These are phyloP conservation scores for Pseudocercospora vitis DNA, from an alignment of 2,329 filamentous ascomycete genomes.

Conservation along the genomic window DNA sequence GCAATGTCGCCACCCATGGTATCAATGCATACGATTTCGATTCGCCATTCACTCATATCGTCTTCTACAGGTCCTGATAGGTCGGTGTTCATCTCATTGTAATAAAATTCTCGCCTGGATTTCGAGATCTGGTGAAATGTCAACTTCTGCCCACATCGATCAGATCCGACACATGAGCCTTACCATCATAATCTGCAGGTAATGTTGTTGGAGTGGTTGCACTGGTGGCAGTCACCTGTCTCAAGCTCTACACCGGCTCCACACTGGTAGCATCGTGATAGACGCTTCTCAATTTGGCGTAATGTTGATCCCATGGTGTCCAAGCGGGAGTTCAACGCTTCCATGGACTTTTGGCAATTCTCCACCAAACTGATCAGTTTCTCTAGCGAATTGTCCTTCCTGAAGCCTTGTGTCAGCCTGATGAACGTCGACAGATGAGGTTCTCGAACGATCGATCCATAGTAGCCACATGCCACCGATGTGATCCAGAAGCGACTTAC, in stretches of 20 bases:
- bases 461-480: no score
- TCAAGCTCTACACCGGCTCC: conserved; percentile 22
- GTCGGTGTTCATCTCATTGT: not conserved
- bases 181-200: conserved; percentile 18
- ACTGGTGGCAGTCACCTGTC: conserved; percentile 20
- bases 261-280: conserved; percentile 25
- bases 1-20: conserved; percentile 7
- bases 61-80: conserved; percentile 3
- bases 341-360: conserved; percentile 23
- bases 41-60: not conserved
- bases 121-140: not conserved
- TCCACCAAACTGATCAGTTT: conserved; percentile 25
- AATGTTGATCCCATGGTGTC: conserved; percentile 25
- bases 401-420: conserved; percentile 11
- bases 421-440: no score
- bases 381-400: conserved; percentile 29
- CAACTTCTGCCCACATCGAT: not conserved
- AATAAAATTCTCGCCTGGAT: not conserved
- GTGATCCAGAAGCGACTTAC: conserved; percentile 21
- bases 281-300: conserved; percentile 21
- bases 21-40: conserved; percentile 3
- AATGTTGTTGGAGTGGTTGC: conserved; percentile 12
- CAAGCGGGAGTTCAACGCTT: conserved; percentile 24
- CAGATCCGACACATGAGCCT: not conserved
- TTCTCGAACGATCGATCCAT: not conserved